Base-by-base conservation (phyloP, 2,329 filamentous ascomycete genomes). In the Triangularia setosa region DNA sequence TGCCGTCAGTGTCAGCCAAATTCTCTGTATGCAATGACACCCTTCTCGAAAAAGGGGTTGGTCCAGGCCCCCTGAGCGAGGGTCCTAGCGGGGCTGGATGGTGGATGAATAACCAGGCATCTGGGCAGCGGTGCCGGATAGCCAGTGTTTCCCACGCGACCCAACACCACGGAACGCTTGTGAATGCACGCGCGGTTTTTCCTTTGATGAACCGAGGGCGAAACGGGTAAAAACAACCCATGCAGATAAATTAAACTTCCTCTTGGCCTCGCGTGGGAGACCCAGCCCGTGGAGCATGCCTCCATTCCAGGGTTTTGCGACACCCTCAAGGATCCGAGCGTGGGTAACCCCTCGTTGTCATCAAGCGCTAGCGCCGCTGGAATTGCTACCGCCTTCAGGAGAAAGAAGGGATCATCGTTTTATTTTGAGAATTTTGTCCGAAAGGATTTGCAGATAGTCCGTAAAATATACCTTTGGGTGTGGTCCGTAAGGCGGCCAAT, bases 321-420 rank as follows among this genome's bases (percentile, higher is more conserved):
- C 35, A 58, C 25, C 61, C 64, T 14, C 60, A 62, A 54, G 64
- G 61, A 35, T 67, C 27, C n/a, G 68, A 60, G 58, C 58, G 55
- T 59, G 25, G 28, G 35, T 16, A 53, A 21, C 58, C 58, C 58
- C 40, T 60, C 40, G 58, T 52, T 25, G 44, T 53, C 48, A 24
- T 58, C 48, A 40, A 59, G 58, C 60, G 53, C 58, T 65, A 64
- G 56, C 48, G 16, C 40, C 18, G 55, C 30, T 24, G 40, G 52
- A 59, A n/a, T 25, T 63, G 55, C 65, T 67, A 61, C 65, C 21
- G 60, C 53, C 18, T 33, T 67, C 65, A 67, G 65, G 65, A 62
- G 63, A 54, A 12, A 35, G 1, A 58, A 28, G 12, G n/a, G 40
- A 48, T 23, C n/a, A 14, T 9, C n/a, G 7, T 21, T 48, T 12